Base-by-base conservation (phyloP, 202 grass and related monocot genomes). In the Panicum hallii region DNA sequence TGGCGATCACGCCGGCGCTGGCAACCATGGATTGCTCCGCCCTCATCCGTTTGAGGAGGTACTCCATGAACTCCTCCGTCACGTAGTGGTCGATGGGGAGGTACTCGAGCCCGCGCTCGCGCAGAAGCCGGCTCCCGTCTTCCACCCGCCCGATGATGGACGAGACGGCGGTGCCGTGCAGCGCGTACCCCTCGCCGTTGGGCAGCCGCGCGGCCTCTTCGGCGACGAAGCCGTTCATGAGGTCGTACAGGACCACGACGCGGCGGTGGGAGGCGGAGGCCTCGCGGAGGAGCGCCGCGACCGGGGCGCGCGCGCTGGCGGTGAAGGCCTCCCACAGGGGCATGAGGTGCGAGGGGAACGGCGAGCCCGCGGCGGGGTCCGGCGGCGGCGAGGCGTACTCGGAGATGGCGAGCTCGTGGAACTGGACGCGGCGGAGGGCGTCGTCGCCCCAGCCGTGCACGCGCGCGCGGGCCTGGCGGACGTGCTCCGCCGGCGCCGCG, bases 221-320 rank as follows among this genome's bases (percentile, higher is more conserved):
- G 2, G 23, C 67, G 38, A 46, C 93, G 71, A 91, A 95, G 13
- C 72, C 76, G 65, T 58, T 17, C 4, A 82, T 4, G 14, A 22
- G 7, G 64, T 94, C 90, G 50, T 90, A 79, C 57, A 90, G 60
- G 67, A 83, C 85, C 9, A 91, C 73, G 8, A 95, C 81, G 71
- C 83, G 90, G 32, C 67, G 84, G 41, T 14, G 50, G 20, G 77
- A 48, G n/a, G 40, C 54, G 0, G 88, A 89, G 53, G 89, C 77
- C 13, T 20, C 42, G 22, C 17, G n/a, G 11, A 90, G 79, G 13
- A 97, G 48, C 9, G 50, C 50, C 17, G 67, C 67, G n/a, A 70
- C 20, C 20, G 67, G 11, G 42, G 67, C 42, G 63, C 41, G 56
- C 67, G 20, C 22, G 72, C 13, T 49, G 23, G 45, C 9, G 15